Conservation (phyloP, 306 rosid genomes). For the Prinsepia uniflora region DNA sequence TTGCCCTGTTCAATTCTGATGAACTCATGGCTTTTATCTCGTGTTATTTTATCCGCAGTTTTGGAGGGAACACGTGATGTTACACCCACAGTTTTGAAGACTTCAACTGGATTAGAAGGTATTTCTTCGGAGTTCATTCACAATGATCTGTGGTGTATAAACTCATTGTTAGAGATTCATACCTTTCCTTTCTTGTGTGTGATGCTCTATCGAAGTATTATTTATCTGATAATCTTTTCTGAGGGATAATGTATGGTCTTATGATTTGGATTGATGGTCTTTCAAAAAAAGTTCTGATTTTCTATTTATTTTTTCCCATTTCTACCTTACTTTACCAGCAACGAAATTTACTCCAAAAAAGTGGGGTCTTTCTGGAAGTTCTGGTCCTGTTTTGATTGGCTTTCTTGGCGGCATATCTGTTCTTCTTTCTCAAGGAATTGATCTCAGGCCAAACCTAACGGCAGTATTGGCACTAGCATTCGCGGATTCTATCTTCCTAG, state of each 20-base stretch:
- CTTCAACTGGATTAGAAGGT: conserved; percentile 94
- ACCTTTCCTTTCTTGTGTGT: not conserved
- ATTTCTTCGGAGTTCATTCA: conserved; percentile 14
- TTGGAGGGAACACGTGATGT: conserved; percentile 80
- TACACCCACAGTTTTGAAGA: conserved; percentile 71
- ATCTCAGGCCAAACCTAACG: conserved; percentile 81
- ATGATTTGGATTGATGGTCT: not conserved
- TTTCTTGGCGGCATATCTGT: conserved; percentile 73
- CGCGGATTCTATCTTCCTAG: conserved; percentile 73
- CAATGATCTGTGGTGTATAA: not conserved
- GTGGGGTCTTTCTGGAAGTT: conserved; percentile 86
- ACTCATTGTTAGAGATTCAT: not conserved
- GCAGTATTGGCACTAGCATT: conserved; percentile 72
- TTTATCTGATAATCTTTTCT: conserved; percentile 9
- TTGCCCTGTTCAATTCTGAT: not conserved
- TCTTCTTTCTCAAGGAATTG: conserved; percentile 78
- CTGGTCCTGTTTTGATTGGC: conserved; percentile 51
- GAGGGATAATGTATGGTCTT: conserved; percentile 10
- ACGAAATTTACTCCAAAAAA: conserved; percentile 85
- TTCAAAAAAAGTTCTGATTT: not conserved
- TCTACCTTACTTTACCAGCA: conserved; percentile 40
- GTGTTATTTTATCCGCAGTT: conserved; percentile 39
- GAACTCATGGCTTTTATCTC: conserved; percentile 2
- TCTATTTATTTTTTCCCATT: not conserved
- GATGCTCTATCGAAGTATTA: not conserved